Base-by-base conservation (phyloP, 305 asterid species). In the Salvia sclarea region DNA sequence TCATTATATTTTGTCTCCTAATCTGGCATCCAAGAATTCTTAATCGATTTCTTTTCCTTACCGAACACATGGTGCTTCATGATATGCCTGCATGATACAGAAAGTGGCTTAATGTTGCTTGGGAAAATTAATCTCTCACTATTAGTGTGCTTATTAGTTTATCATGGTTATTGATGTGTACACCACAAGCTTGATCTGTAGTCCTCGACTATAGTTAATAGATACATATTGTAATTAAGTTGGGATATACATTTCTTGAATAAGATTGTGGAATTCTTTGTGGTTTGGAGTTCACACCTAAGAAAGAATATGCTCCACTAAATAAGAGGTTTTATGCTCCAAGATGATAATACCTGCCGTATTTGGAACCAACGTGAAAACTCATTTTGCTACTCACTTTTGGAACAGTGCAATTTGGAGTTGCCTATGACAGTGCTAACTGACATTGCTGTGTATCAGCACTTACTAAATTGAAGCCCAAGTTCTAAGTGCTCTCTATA, bases 231-330 rank as follows among this genome's bases (percentile, higher is more conserved):
- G 1, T 25, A 25, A 52, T 44, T 14, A 75, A 69, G 33, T 44
- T 62, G 11, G 50, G 62, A 24, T 41, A 71, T 44, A n/a, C 3
- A 65, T 20, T 28, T 52, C 52, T 78, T 38, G 35, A 54, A 66
- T 66, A 66, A 37, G 52, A 59, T 49, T 31, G 78, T 72, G 74
- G 66, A 63, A 67, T 8, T 50, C 22, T 33, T 56, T 33, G 68
- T 79, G 75, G 79, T 48, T 69, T 24, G 37, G 30, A 48, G 38
- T 68, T 72, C 68, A 53, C 54, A 49, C 62, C 25, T 73, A 7
- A 68, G 35, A 45, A 7, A 68, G 35, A 45, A 54, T 69, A 60
- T 65, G 61, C 72, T 69, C 84, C 71, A 72, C 76, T 76, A 45
- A 44, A 47, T 40, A 38, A 11, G 35, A 38, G 56, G 43, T 50